Evolutionary conservation across 345 rosid species (phyloP).

Genomic region (Eucalyptus virginea): DNA sequence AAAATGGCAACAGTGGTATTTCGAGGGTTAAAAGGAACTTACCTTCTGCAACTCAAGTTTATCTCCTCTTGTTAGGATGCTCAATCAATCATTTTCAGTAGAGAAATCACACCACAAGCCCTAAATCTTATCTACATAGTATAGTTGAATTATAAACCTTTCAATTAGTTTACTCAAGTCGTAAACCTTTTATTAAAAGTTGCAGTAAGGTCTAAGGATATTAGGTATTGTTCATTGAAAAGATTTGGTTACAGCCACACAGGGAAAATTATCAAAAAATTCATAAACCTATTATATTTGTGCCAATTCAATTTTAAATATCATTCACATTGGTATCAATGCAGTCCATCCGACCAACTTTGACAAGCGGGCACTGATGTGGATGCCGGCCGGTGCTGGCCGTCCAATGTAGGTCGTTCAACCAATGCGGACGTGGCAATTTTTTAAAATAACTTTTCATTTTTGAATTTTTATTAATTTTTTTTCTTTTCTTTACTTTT

Average conservation of each 20-base stretch:
- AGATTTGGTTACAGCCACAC: not conserved
- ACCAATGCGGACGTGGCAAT: rapidly evolving
- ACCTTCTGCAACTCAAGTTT: not conserved
- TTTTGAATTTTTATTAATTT: too few species aligned
- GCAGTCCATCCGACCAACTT: rapidly evolving
- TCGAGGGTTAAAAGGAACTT: not conserved
- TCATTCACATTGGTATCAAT: too few species aligned
- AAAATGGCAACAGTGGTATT: not conserved
- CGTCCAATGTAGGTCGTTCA: rapidly evolving
- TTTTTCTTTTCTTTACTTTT: too few species aligned
- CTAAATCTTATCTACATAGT: not conserved
- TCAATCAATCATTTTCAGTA: not conserved
- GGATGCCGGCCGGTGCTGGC: rapidly evolving
- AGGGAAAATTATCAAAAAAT: too few species aligned
- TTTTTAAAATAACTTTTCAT: too few species aligned
- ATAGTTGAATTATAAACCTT: not conserved
- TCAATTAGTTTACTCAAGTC: not conserved
- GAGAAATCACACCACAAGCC: not conserved
- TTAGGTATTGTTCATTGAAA: not conserved
- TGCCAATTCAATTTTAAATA: rapidly evolving
- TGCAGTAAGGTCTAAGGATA: not conserved
- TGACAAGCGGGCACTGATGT: rapidly evolving
- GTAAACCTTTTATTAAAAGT: not conserved
- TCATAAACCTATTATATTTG: rapidly evolving
- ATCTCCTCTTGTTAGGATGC: not conserved